Evolutionary conservation across 495 filamentous ascomycete species (phyloP).

Genomic region (Neurospora sp.): DNA sequence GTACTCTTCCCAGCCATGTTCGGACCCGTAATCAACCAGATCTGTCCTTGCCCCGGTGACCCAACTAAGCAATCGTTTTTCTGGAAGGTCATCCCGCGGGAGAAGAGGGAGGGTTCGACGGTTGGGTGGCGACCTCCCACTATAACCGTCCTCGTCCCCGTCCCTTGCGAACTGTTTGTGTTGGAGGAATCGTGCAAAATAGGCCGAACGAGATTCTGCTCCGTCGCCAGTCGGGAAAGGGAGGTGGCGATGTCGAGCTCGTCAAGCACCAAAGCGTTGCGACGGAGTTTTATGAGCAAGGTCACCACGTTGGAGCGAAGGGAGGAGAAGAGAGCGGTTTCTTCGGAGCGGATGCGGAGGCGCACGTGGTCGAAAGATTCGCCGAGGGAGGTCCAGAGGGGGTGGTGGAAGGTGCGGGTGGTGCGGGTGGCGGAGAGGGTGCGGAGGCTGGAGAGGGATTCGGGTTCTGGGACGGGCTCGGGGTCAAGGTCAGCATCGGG

Average conservation of each 20-base stretch:
- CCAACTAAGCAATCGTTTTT: constrained; percentile 80
- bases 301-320: constrained; percentile 66
- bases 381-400: constrained; percentile 76
- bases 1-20: constrained; percentile 99
- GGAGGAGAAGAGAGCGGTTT: constrained; percentile 59
- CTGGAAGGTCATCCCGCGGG: constrained; percentile 73
- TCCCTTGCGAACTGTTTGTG: neutral
- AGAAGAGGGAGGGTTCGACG: constrained; percentile 69
- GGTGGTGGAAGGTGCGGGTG: constrained; percentile 73
- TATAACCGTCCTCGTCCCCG: constrained; percentile 31
- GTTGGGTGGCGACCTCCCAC: constrained; percentile 81
- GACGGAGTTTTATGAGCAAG: constrained; percentile 71
- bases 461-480: constrained; percentile 11
- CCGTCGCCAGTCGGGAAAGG: constrained; percentile 65
- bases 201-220: constrained; percentile 64
- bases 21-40: constrained; percentile 92
- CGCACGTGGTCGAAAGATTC: constrained; percentile 60
- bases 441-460: constrained; percentile 36
- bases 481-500: constrained; percentile 5
- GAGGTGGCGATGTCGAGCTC: constrained; percentile 83
- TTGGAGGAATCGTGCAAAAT: constrained; percentile 42
- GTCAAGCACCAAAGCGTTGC: constrained; percentile 81
- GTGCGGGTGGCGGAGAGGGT: constrained; percentile 69
- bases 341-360: constrained; percentile 67
- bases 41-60: constrained; percentile 41